These are phyloP conservation scores for Thalassiosira profunda DNA, from an alignment of 108 stramenopile species.

Conservation along the genomic window DNA sequence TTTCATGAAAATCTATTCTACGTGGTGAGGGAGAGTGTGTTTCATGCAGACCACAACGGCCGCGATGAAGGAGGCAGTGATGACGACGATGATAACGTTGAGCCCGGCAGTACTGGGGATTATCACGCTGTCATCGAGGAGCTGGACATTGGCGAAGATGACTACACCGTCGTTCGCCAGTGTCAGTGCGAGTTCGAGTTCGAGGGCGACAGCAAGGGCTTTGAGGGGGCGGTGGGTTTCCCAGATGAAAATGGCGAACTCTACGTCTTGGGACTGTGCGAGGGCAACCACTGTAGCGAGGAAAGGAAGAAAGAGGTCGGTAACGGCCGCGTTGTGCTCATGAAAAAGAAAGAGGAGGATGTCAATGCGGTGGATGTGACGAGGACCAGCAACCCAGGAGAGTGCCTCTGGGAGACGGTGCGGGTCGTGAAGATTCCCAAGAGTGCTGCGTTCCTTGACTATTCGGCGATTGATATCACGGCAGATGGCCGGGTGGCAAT, in stretches of 20 bases:
- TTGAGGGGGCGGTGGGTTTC: conserved; percentile 72
- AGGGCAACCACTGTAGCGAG: conserved; percentile 80
- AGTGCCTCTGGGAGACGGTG: conserved; percentile 67
- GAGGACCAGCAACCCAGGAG: too few species aligned
- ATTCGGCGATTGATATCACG: conserved; percentile 68
- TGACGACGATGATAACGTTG: too few species aligned
- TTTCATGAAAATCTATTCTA: conserved; percentile 60
- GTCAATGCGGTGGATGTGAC: too few species aligned
- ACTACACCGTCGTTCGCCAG: conserved; percentile 44
- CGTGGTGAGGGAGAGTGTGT: conserved; percentile 67
- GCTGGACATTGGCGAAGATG: conserved; percentile 28
- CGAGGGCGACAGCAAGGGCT: conserved; percentile 73
- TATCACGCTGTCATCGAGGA: conserved; percentile 61
- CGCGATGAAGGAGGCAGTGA: too few species aligned
- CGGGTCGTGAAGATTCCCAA: conserved; percentile 53
- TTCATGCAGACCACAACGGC: conserved; percentile 26
- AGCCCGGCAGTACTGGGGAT: conserved; percentile 6
- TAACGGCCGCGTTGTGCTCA: conserved; percentile 65
- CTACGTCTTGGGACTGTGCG: conserved; percentile 72
- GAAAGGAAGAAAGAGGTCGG: conserved; percentile 58
- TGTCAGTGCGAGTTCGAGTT: conserved; percentile 63
- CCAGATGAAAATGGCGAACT: conserved; percentile 46
- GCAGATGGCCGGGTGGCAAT: conserved; percentile 61
- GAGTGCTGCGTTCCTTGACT: conserved; percentile 66
- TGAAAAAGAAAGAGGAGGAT: conserved; percentile 46